Evolutionary conservation across 495 filamentous ascomycete genomes (phyloP).

Genomic region (Aeminium ludgeri): DNA sequence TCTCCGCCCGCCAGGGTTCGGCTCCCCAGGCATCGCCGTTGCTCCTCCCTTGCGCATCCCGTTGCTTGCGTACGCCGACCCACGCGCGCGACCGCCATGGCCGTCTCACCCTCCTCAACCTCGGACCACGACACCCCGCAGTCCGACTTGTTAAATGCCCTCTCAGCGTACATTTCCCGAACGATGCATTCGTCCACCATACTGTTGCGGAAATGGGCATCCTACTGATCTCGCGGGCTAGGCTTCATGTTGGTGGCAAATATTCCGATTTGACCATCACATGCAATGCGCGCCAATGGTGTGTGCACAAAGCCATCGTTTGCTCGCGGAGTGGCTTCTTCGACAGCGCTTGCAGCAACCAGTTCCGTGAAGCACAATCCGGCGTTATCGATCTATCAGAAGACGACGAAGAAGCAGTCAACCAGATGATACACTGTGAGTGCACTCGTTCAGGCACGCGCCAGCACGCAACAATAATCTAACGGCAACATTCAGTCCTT

Average conservation of each 20-base stretch:
- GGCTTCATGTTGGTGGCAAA: constrained; percentile 18
- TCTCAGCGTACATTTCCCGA: constrained; percentile 23
- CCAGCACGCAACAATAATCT: background rate
- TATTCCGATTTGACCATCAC: constrained; percentile 28
- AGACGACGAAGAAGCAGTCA: constrained; percentile 27
- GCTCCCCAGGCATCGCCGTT: background rate
- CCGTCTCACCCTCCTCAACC: background rate
- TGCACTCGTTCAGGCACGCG: background rate
- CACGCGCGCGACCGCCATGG: constrained; percentile 1
- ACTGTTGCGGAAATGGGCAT: background rate
- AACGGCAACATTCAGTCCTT: constrained; percentile 19
- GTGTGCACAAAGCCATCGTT: constrained; percentile 25
- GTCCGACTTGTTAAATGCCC: constrained; percentile 22
- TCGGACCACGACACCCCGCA: constrained; percentile 10
- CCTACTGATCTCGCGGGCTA: constrained; percentile 5
- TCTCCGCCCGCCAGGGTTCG: background rate
- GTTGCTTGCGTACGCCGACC: background rate
- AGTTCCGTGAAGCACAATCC: constrained; percentile 21
- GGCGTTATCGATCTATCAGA: constrained; percentile 26
- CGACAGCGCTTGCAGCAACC: constrained; percentile 23
- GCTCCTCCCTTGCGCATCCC: background rate
- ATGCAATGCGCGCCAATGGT: constrained; percentile 23
- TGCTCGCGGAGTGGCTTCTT: constrained; percentile 28
- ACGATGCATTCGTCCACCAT: constrained; percentile 6
- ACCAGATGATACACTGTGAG: constrained; percentile 29